phyloP scores from a whole-genome alignment of 768 basidiomycete species.

The Fibroporia radiculosa region DNA sequence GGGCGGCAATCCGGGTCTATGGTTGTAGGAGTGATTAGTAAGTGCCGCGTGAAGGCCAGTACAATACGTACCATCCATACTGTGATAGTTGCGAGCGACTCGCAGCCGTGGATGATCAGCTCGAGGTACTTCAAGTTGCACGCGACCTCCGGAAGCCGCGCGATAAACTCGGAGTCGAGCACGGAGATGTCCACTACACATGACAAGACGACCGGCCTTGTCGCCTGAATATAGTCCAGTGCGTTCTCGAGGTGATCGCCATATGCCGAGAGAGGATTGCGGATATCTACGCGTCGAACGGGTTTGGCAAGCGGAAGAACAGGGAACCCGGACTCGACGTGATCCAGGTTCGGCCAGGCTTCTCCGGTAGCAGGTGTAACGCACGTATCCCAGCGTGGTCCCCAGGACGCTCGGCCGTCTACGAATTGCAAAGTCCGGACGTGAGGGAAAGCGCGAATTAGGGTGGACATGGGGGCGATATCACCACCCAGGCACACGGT shows the following conservation, averaged over 20 bases:
- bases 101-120: slow-evolving; percentile 10
- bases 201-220: slow-evolving; percentile 11
- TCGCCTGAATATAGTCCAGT: slow-evolving; percentile 8
- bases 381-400: slow-evolving; percentile 9
- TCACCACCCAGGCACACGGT: slow-evolving; percentile 13
- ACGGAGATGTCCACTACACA: slow-evolving; percentile 2
- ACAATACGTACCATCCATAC: slow-evolving; percentile 9
- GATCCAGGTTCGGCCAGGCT: slow-evolving; percentile 4
- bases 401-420: slow-evolving; percentile 9
- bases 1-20: neutral
- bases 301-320: slow-evolving; percentile 9
- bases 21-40: neutral
- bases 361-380: neutral
- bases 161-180: slow-evolving; percentile 9
- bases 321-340: slow-evolving; percentile 10
- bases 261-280: slow-evolving; percentile 9
- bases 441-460: slow-evolving; percentile 12
- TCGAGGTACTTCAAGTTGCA: slow-evolving; percentile 7
- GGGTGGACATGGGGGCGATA: slow-evolving; percentile 9
- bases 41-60: neutral
- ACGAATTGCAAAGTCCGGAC: slow-evolving; percentile 10
- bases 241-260: slow-evolving; percentile 4
- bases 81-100: slow-evolving; percentile 3
- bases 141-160: slow-evolving; percentile 1
- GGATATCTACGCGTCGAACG: slow-evolving; percentile 7